A percentile compares a stretch with the other conserved stretches of the same genome.
Conservation (phyloP, 176 grass and related monocot species). For the Alloteropsis semialata region DNA sequence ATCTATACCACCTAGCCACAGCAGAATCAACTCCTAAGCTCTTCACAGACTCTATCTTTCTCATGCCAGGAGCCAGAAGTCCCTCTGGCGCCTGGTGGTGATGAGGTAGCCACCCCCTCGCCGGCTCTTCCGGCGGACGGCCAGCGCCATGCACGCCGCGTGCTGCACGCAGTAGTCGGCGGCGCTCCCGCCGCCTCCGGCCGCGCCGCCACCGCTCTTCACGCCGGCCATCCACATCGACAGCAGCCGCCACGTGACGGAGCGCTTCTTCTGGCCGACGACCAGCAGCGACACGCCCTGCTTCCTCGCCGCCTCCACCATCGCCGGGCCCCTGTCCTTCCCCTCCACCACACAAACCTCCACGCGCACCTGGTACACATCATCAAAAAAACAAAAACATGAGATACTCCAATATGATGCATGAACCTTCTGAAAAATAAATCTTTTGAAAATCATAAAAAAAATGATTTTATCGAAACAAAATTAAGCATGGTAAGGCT, state of each 20-base stretch:
- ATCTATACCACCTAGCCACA: not conserved
- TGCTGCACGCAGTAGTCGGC: constrained; percentile 77
- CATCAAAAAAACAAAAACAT: not conserved
- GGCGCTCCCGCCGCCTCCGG: not conserved
- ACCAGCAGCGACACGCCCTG: constrained; percentile 57
- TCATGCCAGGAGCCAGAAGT: constrained; percentile 91
- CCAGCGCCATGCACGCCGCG: constrained; percentile 59
- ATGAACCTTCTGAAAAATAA: too few relatives aligned
- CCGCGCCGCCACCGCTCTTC: not conserved
- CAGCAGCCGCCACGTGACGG: constrained; percentile 59
- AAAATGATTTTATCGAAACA: too few relatives aligned
- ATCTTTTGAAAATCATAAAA: not conserved
- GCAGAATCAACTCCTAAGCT: not conserved
- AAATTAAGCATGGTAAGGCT: too few relatives aligned
- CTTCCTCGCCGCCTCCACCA: constrained; percentile 65
- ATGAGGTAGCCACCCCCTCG: constrained; percentile 71
- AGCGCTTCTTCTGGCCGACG: constrained; percentile 64
- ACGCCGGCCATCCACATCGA: constrained; percentile 47
- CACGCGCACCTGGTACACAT: constrained; percentile 34
- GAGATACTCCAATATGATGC: too few relatives aligned
- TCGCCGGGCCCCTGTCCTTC: constrained; percentile 56
- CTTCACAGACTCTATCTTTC: too few relatives aligned
- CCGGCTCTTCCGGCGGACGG: constrained; percentile 67
- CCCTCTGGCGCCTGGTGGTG: constrained; percentile 64
- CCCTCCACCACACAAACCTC: constrained; percentile 49